Base-by-base conservation (phyloP, 2,329 filamentous ascomycete species). In the Teratosphaeria epicoccoides region DNA sequence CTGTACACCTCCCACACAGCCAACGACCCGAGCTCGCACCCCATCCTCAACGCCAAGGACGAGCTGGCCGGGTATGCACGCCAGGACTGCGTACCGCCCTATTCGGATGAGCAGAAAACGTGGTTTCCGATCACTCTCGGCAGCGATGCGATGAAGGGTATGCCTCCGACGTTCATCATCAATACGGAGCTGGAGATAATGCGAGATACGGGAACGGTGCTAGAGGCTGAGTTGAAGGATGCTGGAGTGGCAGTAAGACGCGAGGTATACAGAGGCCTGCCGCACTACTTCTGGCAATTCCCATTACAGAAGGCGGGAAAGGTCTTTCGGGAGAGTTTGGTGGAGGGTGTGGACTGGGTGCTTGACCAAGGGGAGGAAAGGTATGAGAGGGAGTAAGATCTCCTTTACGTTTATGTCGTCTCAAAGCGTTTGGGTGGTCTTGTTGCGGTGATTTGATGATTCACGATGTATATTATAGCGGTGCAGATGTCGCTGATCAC, bases 151-250 rank as follows among this genome's bases (percentile, higher is more conserved):
- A 24, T 46, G 49, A 54, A 52, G 47, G 57, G 62, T 24, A 63
- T 76, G 24, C 75, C 75, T 2, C 68, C 66, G 1, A 68, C 72
- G 0, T 79, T 77, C 58, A 65, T 80, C 4, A 73, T 77, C 54
- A 65, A 76, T 1, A 73, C 70, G 53, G 76, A 76, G n/a, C 57
- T 74, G 47, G 77, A 80, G 58, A 71, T 72, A 0, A 55, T 76
- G 4, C 62, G 77, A 6, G 77, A 80, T 54, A 76, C 79, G 52
- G 73, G 65, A 0, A 55, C 78, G 26, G 70, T 79, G 0, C 79
- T 78, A 58, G 76, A 78, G 59, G 62, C 67, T 45, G 59, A 72
- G 2, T 57, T 80, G 55, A 65, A 71, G 25, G 73, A 74, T 44
- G 69, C 73, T 0, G 69, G 62, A 3, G 62, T 76, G 5, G 56